These are phyloP conservation scores for Alternaria sp. DNA, from an alignment of 2,329 filamentous ascomycete genomes.

Conservation along the genomic window DNA sequence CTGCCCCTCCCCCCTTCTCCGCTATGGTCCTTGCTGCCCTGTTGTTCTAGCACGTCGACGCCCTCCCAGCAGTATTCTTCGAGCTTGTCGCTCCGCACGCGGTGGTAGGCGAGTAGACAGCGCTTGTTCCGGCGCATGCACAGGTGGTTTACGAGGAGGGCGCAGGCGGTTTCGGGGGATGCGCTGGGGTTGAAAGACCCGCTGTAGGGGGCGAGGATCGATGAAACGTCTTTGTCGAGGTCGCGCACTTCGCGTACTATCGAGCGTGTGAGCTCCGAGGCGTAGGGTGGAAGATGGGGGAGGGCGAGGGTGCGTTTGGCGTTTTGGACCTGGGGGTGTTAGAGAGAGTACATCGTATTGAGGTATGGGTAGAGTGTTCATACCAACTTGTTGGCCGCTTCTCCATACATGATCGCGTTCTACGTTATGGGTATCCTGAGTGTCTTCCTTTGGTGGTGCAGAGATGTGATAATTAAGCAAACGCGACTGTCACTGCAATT, in stretches of 20 bases:
- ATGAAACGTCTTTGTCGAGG: constrained; percentile 82
- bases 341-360: not conserved
- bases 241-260: constrained; percentile 93
- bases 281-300: constrained; percentile 85
- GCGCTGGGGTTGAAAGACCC: constrained; percentile 84
- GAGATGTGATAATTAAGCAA: not conserved
- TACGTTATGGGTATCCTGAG: too few species aligned
- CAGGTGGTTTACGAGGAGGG: constrained; percentile 89
- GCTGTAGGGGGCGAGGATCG: constrained; percentile 80
- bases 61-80: constrained; percentile 95
- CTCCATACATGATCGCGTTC: constrained; percentile 74
- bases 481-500: not conserved
- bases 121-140: constrained; percentile 96
- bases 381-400: constrained; percentile 84
- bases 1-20: constrained; percentile 46
- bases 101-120: constrained; percentile 92
- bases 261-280: constrained; percentile 85
- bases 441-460: not conserved
- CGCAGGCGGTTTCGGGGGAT: constrained; percentile 84
- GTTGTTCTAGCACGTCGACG: constrained; percentile 76
- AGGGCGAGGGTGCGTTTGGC: constrained; percentile 93
- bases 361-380: too few species aligned
- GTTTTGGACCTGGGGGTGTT: constrained; percentile 75
- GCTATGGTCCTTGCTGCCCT: constrained; percentile 29
- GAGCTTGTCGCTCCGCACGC: constrained; percentile 85